Percentiles rank a stretch among this genome's conserved stretches.
These are phyloP conservation scores for Galerina marginata DNA, from an alignment of 768 basidiomycete species.

Conservation along the genomic window DNA sequence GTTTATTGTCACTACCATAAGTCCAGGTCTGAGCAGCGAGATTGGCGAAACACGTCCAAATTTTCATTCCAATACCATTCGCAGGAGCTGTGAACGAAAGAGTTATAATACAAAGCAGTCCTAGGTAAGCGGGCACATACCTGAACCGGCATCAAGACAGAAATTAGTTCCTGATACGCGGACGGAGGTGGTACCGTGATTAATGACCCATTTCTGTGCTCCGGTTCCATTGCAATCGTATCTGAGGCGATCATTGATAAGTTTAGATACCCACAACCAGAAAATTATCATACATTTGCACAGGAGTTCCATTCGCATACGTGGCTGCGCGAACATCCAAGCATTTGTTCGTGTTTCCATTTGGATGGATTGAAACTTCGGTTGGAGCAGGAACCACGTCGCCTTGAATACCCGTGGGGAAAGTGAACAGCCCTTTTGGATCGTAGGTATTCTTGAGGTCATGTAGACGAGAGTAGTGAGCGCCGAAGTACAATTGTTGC, in stretches of 20 bases:
- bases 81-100: slow-evolving; percentile 23
- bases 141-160: slow-evolving; percentile 28
- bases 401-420: slow-evolving; percentile 12
- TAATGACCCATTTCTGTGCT: slow-evolving; percentile 29
- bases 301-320: slow-evolving; percentile 38
- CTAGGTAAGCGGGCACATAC: background rate
- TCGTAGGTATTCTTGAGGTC: slow-evolving; percentile 13
- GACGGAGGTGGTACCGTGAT: slow-evolving; percentile 20
- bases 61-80: slow-evolving; percentile 35
- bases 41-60: slow-evolving; percentile 13
- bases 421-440: slow-evolving; percentile 5
- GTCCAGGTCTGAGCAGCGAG: slow-evolving; percentile 33
- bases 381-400: slow-evolving; percentile 25
- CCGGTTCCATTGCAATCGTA: slow-evolving; percentile 31
- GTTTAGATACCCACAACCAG: background rate
- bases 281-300: slow-evolving; percentile 34
- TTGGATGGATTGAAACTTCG: slow-evolving; percentile 29
- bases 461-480: slow-evolving; percentile 11
- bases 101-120: too few species aligned
- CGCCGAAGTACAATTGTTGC: slow-evolving; percentile 12
- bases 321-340: slow-evolving; percentile 37
- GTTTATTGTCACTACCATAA: slow-evolving; percentile 13
- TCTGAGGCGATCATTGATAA: background rate
- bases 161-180: slow-evolving; percentile 25
- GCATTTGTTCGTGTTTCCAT: slow-evolving; percentile 32